Conservation (phyloP, 495 filamentous ascomycete genomes). For the Trichoderma erinaceum region DNA sequence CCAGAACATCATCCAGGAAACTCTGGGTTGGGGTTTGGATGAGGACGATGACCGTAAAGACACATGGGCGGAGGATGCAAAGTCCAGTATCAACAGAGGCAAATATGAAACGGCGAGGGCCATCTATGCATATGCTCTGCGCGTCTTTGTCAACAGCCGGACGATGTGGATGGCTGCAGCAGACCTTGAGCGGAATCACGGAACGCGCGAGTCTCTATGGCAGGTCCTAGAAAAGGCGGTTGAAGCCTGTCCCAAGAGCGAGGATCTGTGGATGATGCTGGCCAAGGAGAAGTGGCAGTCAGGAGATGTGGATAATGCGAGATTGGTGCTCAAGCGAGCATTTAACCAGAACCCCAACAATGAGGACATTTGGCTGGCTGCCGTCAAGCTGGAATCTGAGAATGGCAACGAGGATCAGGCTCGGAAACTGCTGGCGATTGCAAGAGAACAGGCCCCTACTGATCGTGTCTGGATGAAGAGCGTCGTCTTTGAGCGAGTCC, state of each 20-base stretch:
- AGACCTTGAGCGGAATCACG: conserved; percentile 86
- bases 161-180: conserved; percentile 83
- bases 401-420: conserved; percentile 74
- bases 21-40: conserved; percentile 86
- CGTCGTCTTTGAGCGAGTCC: conserved; percentile 82
- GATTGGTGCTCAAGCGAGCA: conserved; percentile 72
- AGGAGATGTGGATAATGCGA: conserved; percentile 77
- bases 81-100: conserved; percentile 65
- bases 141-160: conserved; percentile 76
- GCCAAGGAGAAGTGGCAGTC: conserved; percentile 89
- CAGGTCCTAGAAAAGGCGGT: conserved; percentile 86
- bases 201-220: conserved; percentile 74
- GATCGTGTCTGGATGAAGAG: conserved; percentile 96
- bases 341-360: conserved; percentile 93
- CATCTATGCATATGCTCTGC: conserved; percentile 85
- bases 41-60: conserved; percentile 97
- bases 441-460: conserved; percentile 79
- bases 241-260: conserved; percentile 81
- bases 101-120: conserved; percentile 86
- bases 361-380: conserved; percentile 94
- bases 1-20: conserved; percentile 81
- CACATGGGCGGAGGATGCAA: conserved; percentile 90
- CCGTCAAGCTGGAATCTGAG: conserved; percentile 91
- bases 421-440: conserved; percentile 68
- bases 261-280: conserved; percentile 92